A percentile compares a stretch with the other conserved stretches of the same genome.
Conservation (phyloP, 1,284 basidiomycete genomes). For the Cryptococcus maquisensis region DNA sequence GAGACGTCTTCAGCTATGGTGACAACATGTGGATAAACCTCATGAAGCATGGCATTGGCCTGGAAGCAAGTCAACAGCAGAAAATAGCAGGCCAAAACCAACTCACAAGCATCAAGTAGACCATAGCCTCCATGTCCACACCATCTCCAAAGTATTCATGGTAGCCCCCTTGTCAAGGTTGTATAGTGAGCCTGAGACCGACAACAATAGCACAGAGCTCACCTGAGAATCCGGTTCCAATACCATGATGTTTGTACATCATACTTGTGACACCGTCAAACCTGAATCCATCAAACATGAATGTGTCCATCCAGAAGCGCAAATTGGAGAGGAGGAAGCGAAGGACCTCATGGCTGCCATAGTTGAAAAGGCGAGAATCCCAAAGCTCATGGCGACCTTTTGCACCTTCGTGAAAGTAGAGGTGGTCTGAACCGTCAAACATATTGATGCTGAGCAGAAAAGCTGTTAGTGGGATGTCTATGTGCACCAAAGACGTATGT, state of each 20-base stretch:
- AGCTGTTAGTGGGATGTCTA: too few relatives aligned
- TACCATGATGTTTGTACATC: conserved; percentile 98
- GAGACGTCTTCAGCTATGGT: conserved; percentile 96
- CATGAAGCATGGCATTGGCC: conserved; percentile 89
- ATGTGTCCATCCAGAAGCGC: conserved; percentile 92
- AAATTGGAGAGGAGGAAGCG: conserved; percentile 93
- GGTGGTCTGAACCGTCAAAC: conserved; percentile 94
- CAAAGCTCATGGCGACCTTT: conserved; percentile 92
- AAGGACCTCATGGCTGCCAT: conserved; percentile 87
- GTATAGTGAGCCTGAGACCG: background rate
- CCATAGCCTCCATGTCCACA: conserved; percentile 84
- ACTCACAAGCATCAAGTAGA: conserved; percentile 92
- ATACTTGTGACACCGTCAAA: conserved; percentile 99
- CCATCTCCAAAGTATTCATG: conserved; percentile 91
- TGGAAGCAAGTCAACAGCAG: conserved; percentile 41
- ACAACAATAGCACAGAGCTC: conserved; percentile 1
- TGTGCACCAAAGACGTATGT: background rate
- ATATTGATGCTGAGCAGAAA: conserved; percentile 65
- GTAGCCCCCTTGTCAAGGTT: conserved; percentile 61
- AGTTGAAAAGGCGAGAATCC: conserved; percentile 95
- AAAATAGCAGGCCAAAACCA: background rate
- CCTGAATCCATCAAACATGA: conserved; percentile 92
- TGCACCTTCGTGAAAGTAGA: conserved; percentile 90
- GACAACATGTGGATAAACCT: conserved; percentile 70
- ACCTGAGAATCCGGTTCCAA: conserved; percentile 91